A percentile compares a stretch with the other conserved stretches of the same genome.
Conservation (phyloP, 345 rosid species). For the Sonneratia caseolaris region DNA sequence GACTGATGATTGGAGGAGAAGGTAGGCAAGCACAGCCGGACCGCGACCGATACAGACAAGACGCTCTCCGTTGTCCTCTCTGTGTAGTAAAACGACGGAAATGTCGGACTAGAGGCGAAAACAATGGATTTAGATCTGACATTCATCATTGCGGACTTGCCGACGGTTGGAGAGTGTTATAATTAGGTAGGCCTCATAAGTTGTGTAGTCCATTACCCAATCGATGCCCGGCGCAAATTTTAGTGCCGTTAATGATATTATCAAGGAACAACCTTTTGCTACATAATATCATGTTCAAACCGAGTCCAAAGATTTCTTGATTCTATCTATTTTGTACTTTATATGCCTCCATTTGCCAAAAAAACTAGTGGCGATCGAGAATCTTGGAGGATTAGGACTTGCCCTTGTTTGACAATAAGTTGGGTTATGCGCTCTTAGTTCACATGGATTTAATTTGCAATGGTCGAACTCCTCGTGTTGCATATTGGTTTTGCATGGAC, state of each 20-base stretch:
- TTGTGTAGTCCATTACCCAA: neutral
- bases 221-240: neutral
- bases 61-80: neutral
- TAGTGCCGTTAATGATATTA: neutral
- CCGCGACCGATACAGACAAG: neutral
- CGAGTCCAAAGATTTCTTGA: too few species aligned
- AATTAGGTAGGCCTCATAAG: neutral
- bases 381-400: too few species aligned
- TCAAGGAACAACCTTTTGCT: too few species aligned
- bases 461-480: neutral
- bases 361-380: too few species aligned
- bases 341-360: too few species aligned
- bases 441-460: too few species aligned
- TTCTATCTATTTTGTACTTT: too few species aligned
- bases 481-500: neutral
- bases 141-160: conserved; percentile 1
- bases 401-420: too few species aligned
- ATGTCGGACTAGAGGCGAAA: neutral
- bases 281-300: too few species aligned
- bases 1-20: neutral
- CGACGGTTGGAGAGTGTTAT: neutral
- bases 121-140: neutral
- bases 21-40: neutral
- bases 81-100: neutral
- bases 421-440: too few species aligned